Base-by-base conservation (phyloP, 1,284 basidiomycete genomes). In the Puccinia coronata region DNA sequence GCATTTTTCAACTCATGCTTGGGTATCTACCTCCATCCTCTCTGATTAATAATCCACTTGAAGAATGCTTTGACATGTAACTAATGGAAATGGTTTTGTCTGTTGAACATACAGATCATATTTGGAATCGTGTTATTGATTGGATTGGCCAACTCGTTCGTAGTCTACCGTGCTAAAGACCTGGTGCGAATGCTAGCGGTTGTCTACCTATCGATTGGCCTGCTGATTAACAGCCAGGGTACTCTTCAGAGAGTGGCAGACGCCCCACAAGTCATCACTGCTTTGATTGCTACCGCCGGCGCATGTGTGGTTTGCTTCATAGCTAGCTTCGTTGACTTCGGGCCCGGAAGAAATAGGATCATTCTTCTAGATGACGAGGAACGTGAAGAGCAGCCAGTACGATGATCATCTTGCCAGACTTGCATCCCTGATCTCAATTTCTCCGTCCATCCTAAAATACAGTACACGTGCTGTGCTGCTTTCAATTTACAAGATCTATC, bases 1-100 rank as follows among this genome's bases (percentile, higher is more conserved):
- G 51, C 57, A 81, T 69, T 72, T 74, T 81, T 43, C 59, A 11
- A 73, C 61, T 34, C 80, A 81, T 75, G 41, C 61, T 34, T 81
- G 80, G 80, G 80, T 75, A 63, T 53, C 12, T 25, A 53, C 34
- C 25, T 71, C 49, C 53, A n/a, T 71, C 9, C 53, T 47, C 20
- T 4, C 20, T 47, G 34, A 23, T 34, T 39, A 20, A 63, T n/a
- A n/a, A n/a, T n/a, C n/a, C n/a, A 39, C 28, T 61, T 39, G 53
- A 41, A 39, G 28, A 34, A 18, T 47, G n/a, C 36, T 57, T 55
- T 53, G 23, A 8, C 25, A n/a, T 28, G 16, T 28, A 34, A 63
- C 74, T 76, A 11, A 76, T 41, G 11, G 6, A 53, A 41, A 47
- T 51, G 49, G 31, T 59, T 73, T 73, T 57, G 23, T 4, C n/a